Percentiles rank a stretch among this genome's conserved stretches.
Evolutionary conservation across 2,329 filamentous ascomycete species (phyloP).

Genomic region (Colletotrichum camelliae): DNA sequence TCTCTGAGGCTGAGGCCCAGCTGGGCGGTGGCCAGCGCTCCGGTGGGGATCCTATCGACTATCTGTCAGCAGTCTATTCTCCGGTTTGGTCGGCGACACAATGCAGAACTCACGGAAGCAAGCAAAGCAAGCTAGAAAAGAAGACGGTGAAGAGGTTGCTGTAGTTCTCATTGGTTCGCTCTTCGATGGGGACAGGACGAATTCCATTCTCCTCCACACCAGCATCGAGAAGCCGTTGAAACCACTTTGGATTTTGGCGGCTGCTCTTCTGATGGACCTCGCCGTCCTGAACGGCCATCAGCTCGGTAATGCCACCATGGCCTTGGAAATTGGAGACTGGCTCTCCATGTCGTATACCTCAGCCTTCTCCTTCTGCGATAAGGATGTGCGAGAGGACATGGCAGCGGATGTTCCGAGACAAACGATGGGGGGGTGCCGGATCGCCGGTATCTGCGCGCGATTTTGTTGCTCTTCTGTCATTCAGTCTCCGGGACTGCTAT

Average conservation of each 20-base stretch:
- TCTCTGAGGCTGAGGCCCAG: constrained; percentile 62
- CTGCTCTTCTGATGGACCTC: constrained; percentile 34
- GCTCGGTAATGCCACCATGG: constrained; percentile 25
- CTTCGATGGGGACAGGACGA: constrained; percentile 58
- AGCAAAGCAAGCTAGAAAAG: constrained; percentile 62
- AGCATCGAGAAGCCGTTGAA: constrained; percentile 45
- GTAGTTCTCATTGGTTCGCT: constrained; percentile 58
- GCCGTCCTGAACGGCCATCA: constrained; percentile 31
- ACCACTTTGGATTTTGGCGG: constrained; percentile 42
- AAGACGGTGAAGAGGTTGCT: constrained; percentile 65
- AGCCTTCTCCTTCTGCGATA: background rate
- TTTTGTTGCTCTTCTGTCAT: background rate
- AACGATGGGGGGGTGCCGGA: background rate
- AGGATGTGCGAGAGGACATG: constrained; percentile 8
- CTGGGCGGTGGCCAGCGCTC: constrained; percentile 59
- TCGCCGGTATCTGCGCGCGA: background rate
- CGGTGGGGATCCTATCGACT: constrained; percentile 55
- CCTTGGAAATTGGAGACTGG: constrained; percentile 4
- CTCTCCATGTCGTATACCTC: constrained; percentile 12
- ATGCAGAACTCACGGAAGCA: constrained; percentile 55
- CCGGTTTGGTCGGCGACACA: background rate
- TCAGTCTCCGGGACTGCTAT: background rate
- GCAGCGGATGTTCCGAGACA: background rate
- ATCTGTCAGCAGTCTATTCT: background rate
- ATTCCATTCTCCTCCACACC: constrained; percentile 61